A percentile compares a stretch with the other conserved stretches of the same genome.
phyloP scores from a whole-genome alignment of 139 green algal species.

The Micractinium conductrix region DNA sequence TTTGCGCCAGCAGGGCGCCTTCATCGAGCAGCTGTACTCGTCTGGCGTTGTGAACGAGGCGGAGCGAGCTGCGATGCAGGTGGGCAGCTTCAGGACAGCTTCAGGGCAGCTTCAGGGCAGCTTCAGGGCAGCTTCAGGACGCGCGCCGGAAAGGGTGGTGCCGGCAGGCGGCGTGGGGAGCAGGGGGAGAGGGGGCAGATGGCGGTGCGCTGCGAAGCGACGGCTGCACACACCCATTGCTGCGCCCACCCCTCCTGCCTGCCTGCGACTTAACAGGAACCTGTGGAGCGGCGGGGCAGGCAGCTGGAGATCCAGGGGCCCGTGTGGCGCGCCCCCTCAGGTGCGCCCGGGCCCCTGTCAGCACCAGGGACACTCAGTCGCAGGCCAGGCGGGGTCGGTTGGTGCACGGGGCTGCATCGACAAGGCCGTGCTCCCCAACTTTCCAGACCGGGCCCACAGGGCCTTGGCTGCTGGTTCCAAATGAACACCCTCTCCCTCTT shows the following conservation, averaged over 20 bases:
- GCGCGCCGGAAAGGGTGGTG: no score
- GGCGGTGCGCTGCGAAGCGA: background rate
- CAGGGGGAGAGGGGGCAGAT: background rate
- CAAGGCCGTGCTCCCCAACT: no score
- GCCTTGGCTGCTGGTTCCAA: no score
- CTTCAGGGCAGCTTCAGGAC: no score
- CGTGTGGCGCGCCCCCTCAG: conserved; percentile 55
- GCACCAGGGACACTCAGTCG: no score
- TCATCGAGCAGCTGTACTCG: conserved; percentile 72
- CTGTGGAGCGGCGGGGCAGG: conserved; percentile 20
- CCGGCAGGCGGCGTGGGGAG: background rate
- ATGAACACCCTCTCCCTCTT: no score
- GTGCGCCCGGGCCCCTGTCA: no score
- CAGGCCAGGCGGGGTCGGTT: no score
- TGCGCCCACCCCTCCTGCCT: background rate
- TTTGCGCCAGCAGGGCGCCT: conserved; percentile 65
- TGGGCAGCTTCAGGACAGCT: no score
- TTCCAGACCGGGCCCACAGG: no score
- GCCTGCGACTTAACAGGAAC: background rate
- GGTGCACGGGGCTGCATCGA: no score
- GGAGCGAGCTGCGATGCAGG: conserved; percentile 64
- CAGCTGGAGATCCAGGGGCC: conserved; percentile 53
- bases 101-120: no score
- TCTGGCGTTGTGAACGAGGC: conserved; percentile 72
- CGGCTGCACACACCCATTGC: background rate